phyloP scores from a whole-genome alignment of 2,329 filamentous ascomycete species.

The Verticillium alfalfae region DNA sequence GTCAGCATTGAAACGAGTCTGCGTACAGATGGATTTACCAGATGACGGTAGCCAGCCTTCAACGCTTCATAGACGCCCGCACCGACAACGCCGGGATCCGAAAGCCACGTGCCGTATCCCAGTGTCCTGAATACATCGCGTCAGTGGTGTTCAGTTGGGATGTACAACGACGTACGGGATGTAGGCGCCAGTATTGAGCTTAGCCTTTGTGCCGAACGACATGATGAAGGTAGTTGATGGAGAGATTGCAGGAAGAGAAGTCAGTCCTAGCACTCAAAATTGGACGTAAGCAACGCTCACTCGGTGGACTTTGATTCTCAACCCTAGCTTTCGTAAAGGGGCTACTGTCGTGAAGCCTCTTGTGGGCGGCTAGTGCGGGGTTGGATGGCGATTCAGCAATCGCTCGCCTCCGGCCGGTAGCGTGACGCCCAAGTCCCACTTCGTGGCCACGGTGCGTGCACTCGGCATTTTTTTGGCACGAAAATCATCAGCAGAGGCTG shows the following conservation, averaged over 20 bases:
- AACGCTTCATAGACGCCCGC: conserved; percentile 67
- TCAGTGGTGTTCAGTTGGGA: conserved; percentile 40
- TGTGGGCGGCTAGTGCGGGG: not conserved
- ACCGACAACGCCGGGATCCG: conserved; percentile 61
- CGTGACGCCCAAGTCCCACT: not conserved
- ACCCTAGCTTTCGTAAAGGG: too few relatives aligned
- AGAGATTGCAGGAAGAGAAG: too few relatives aligned
- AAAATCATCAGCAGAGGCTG: too few relatives aligned
- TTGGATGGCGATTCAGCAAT: not conserved
- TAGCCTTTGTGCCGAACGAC: conserved; percentile 50
- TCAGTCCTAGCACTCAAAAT: too few relatives aligned
- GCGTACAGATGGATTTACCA: conserved; percentile 44
- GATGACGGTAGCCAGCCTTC: conserved; percentile 65
- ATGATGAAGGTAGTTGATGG: conserved; percentile 25
- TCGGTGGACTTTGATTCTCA: too few relatives aligned
- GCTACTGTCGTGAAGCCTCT: too few relatives aligned
- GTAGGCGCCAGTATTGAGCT: conserved; percentile 58
- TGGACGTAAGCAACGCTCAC: too few relatives aligned
- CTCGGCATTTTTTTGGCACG: too few relatives aligned
- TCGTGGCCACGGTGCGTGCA: not conserved
- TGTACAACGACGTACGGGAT: conserved; percentile 60
- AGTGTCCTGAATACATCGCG: not conserved
- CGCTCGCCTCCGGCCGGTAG: not conserved
- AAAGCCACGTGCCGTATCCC: conserved; percentile 66
- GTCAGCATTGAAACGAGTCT: not conserved